phyloP scores from a whole-genome alignment of 2,329 filamentous ascomycete genomes.

The Fusarium azukiicola region DNA sequence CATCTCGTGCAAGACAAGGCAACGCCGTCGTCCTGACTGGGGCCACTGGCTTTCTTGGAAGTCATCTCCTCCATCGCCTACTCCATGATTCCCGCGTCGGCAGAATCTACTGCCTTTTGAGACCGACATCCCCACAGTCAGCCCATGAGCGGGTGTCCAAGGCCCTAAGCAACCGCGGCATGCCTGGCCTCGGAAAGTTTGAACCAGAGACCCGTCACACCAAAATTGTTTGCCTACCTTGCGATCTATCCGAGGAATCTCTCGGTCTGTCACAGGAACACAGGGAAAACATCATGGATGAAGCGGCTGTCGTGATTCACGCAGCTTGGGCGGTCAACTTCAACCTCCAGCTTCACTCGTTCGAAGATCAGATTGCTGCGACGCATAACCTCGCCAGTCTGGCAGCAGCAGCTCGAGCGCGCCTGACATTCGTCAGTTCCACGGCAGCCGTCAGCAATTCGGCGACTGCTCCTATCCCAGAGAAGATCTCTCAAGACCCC shows the following conservation, averaged over 20 bases:
- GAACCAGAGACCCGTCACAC: not conserved
- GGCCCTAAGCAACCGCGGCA: slow-evolving; percentile 21
- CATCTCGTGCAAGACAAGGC: not conserved
- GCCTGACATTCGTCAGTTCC: slow-evolving; percentile 74
- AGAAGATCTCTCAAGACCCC: slow-evolving; percentile 50
- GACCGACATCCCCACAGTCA: slow-evolving; percentile 37
- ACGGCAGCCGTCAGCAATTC: slow-evolving; percentile 67
- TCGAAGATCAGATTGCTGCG: slow-evolving; percentile 72
- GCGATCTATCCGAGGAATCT: slow-evolving; percentile 12
- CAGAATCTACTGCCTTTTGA: slow-evolving; percentile 66
- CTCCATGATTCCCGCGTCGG: slow-evolving; percentile 1
- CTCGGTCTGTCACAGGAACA: slow-evolving; percentile 33
- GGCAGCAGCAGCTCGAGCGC: slow-evolving; percentile 48
- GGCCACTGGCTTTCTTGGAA: slow-evolving; percentile 82
- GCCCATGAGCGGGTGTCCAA: slow-evolving; percentile 41
- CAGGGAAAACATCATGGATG: not conserved
- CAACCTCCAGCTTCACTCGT: slow-evolving; percentile 71
- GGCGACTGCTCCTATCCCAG: slow-evolving; percentile 56
- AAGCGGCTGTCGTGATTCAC: slow-evolving; percentile 65
- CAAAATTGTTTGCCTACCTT: slow-evolving; percentile 47
- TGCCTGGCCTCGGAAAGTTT: slow-evolving; percentile 23
- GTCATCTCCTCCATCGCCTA: slow-evolving; percentile 68
- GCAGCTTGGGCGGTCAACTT: slow-evolving; percentile 79
- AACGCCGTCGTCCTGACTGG: slow-evolving; percentile 75
- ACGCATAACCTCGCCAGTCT: slow-evolving; percentile 67